Evolutionary conservation across 306 rosid genomes (phyloP), one percentile per base, ranked within the genome.

Genomic region (Trifolium dubium): DNA sequence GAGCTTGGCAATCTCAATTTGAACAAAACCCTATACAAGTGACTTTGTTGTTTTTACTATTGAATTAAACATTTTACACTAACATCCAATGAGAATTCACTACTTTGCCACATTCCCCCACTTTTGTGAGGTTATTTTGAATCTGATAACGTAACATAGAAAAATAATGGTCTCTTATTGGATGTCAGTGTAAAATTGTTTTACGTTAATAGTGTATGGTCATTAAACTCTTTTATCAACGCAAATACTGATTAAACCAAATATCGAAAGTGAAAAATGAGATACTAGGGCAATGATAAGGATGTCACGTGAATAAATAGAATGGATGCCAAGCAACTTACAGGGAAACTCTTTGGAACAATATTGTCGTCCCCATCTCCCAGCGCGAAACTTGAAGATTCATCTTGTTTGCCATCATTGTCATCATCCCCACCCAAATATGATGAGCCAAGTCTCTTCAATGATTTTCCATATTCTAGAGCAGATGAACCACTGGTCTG

Each of bases 361-460:
- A 85, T n/a, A 62, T 76, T 80, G 47, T 83, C 84, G 18, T 79
- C 92, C 23, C 50, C 87, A 34, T 91, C 92, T 72, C 86, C 89
- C 84, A 50, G 86, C 63, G 73, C 88, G 69, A 71, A 77, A 71
- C 76, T 83, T 13, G 86, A 87, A 84, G 92, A 84, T 34, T 88
- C 86, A 72, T 86, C 97, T 76, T 76, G 91, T 81, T 94, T 89
- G 64, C 85, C 84, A 79, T 85, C 86, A 2, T 77, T 76, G 39
- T 86, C 96, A 62, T 88, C 97, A 64, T 86, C 94, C 44, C 82
- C 82, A 72, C 89, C 87, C 87, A 88, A 81, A 86, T 87, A 92
- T 12, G 92, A 88, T 28, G 97, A 90, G 17, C 96, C 98, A 74
- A 92, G 92, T 83, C 74, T 89, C 83, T 78, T 87, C 86, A 89